A percentile compares a stretch with the other conserved stretches of the same genome.
Conservation (phyloP, 2,329 filamentous ascomycete genomes). For the Pseudopyricularia cyperi region DNA sequence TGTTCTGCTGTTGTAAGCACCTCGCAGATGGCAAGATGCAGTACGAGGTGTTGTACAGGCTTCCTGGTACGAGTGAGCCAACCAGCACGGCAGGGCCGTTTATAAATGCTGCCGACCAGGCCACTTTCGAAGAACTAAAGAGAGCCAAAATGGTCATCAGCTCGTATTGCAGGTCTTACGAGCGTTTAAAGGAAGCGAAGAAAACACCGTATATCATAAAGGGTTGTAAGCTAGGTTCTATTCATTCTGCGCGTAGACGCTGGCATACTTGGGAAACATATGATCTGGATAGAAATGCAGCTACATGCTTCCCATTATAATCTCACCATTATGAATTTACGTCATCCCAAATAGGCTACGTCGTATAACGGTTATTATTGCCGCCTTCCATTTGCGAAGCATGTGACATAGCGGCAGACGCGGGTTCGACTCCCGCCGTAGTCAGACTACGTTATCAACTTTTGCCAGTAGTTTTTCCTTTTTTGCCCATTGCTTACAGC, state of each 20-base stretch:
- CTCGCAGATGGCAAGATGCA: not conserved
- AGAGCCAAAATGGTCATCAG: no score
- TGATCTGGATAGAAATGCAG: no score
- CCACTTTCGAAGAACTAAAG: no score
- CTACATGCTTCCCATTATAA: no score
- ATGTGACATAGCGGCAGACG: not conserved
- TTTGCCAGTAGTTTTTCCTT: not conserved
- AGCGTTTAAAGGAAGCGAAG: no score
- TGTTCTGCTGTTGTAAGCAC: not conserved
- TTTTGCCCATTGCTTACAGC: not conserved
- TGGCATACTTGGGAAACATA: no score
- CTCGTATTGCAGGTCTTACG: no score
- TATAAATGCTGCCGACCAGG: no score
- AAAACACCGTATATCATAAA: no score
- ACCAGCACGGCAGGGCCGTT: not conserved
- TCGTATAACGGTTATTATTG: constrained; percentile 3
- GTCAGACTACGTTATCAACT: not conserved
- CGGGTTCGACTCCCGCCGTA: constrained; percentile 3
- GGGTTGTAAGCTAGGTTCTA: no score
- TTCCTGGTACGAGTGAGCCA: not conserved
- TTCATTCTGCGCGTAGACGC: no score
- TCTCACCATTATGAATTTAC: not conserved
- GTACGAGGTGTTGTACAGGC: not conserved
- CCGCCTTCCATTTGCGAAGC: not conserved
- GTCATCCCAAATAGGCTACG: not conserved